Evolutionary conservation across 306 rosid genomes (phyloP).

Genomic region (Abrus pulchellus): DNA sequence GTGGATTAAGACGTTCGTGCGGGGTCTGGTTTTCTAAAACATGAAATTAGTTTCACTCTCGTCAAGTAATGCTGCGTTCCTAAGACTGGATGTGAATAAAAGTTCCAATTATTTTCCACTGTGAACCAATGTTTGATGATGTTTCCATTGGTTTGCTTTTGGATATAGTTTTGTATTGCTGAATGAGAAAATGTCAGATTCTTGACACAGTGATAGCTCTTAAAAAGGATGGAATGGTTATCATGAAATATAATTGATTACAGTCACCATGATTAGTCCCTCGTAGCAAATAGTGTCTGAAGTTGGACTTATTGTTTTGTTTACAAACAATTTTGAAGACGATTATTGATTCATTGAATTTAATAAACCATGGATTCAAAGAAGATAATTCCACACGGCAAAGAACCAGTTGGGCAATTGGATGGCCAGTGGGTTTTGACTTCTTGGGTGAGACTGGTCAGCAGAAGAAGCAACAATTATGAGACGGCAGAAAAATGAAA

Average conservation of each 20-base stretch:
- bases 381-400: not conserved
- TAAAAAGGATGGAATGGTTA: not conserved
- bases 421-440: constrained; percentile 60
- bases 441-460: constrained; percentile 50
- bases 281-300: not conserved
- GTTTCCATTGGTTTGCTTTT: constrained; percentile 24
- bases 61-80: not conserved
- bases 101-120: not conserved
- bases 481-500: not conserved
- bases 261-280: not conserved
- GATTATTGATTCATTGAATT: not conserved
- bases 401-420: constrained; percentile 46
- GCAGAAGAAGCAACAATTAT: constrained; percentile 12
- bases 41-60: not conserved
- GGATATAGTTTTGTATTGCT: not conserved
- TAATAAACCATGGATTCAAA: not conserved
- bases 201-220: not conserved
- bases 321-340: not conserved
- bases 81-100: too few relatives aligned
- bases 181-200: not conserved
- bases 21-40: not conserved
- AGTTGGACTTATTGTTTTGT: not conserved
- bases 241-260: not conserved
- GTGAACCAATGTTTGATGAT: not conserved
- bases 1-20: not conserved